Base-by-base conservation (phyloP, 495 filamentous ascomycete genomes). In the Penicillium parvum region DNA sequence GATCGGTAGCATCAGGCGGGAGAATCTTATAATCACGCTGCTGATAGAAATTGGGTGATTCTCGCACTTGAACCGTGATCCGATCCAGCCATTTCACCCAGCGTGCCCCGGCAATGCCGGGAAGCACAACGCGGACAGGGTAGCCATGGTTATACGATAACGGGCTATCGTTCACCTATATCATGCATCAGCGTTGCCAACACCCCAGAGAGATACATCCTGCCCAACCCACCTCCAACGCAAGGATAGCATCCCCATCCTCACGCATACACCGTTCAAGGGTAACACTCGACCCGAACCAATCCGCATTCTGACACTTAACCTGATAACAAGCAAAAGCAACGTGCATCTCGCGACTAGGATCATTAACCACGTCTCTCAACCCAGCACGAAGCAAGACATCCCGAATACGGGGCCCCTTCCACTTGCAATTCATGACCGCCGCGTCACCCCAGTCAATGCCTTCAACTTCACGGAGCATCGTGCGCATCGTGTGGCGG, bases 71-170 rank as follows among this genome's bases (percentile, higher is more conserved):
- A 2, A 84, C 59, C 4, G 70, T 75, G 39, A 85, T 81, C 15
- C 69, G 71, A 53, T 71, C 75, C 0, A 84, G 68, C 79, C 81
- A 85, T 49, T 85, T 85, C 10, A 85, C 82, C 34, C 71, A 77
- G 21, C 81, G 68, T 9, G 76, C 81, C 4, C 76, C 82, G 4
- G 75, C 77, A 25, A 77, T 68, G 4, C 82, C 82, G 5, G 82
- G 82, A 0, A 83, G 72, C 11, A 85, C 64, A 0, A 76, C 72
- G 4, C 81, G 71, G 11, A 84, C 58, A 0, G 81, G 81, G 42
- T 69, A 77, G 7, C 82, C 82, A 47, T 84, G 79, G 26, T 79
- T 76, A 7, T 68, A 61, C 0, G 76, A 64, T 0, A 85, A 65
- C 0, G 75, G 61, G n/a, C 55, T 43, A 39, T 71, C 74, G 51